Base-by-base conservation (phyloP, 2,329 filamentous ascomycete genomes). In the Phialemoniopsis sp. region DNA sequence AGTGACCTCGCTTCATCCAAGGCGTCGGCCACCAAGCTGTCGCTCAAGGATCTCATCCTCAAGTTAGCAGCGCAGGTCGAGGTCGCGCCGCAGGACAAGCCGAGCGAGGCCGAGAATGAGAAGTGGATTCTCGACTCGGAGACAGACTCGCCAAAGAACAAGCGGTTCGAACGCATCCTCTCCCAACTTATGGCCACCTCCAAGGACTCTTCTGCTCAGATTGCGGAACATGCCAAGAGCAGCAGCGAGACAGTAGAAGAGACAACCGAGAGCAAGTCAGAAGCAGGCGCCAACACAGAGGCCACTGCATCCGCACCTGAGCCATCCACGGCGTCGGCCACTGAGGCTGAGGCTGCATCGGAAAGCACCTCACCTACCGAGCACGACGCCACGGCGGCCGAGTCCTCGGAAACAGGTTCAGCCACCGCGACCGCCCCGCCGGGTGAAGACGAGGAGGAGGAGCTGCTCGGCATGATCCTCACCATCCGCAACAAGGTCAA, bases 401-500 rank as follows among this genome's bases (percentile, higher is more conserved):
- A 33, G 13, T n/a, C n/a, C 15, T 15, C n/a, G 31, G n/a, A n/a
- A n/a, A n/a, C n/a, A n/a, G n/a, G n/a, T n/a, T n/a, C n/a, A n/a
- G n/a, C 29, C 4, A 28, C 36, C 17, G 8, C 17, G 8, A 26
- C 29, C 13, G 13, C 36, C n/a, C 21, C 29, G 19, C 18, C 15
- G n/a, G n/a, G n/a, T n/a, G n/a, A n/a, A n/a, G n/a, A 21, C 10
- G 16, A 34, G 13, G 32, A 34, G 8, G 32, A 34, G n/a, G 63
- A 72, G 3, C 52, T 90, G 1, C 64, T 89, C 18, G 86, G 79
- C 30, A 78, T 93, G 73, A 80, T 80, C 13, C 66, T 96, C 40
- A 83, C 79, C 21, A 67, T 88, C 36, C 78, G 78, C 47, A 93
- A 87, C 66, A 78, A 76, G 46, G 75, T 95, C 39, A 84, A 93